Percentiles rank a stretch among this genome's conserved stretches.
phyloP scores from a whole-genome alignment of 2,329 filamentous ascomycete genomes.

The Neopestalotiopsis clavispora region DNA sequence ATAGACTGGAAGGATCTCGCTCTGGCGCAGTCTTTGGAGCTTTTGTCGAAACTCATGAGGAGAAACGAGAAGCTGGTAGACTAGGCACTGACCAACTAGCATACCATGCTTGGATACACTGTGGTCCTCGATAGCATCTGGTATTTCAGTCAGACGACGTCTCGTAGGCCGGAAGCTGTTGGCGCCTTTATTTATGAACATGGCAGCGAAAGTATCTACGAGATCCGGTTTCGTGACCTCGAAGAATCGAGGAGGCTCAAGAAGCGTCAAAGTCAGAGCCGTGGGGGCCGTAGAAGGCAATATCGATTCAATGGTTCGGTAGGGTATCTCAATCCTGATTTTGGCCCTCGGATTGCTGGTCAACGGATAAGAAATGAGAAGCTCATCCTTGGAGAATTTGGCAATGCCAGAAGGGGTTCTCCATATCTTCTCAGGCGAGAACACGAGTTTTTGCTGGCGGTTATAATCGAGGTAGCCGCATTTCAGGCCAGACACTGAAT shows the following conservation, averaged over 20 bases:
- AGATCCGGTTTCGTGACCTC: constrained; percentile 18
- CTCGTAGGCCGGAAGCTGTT: constrained; percentile 7
- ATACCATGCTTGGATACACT: constrained; percentile 31
- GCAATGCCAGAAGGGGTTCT: constrained; percentile 40
- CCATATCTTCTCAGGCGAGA: constrained; percentile 47
- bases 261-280: constrained; percentile 55
- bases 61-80: constrained; percentile 45
- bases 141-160: constrained; percentile 36
- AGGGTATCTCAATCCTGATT: constrained; percentile 52
- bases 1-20: constrained; percentile 30
- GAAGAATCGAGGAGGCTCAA: constrained; percentile 56
- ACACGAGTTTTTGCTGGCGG: constrained; percentile 39
- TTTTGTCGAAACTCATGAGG: constrained; percentile 33
- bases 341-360: constrained; percentile 18
- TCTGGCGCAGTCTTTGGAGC: constrained; percentile 32
- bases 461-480: constrained; percentile 56
- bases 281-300: constrained; percentile 41
- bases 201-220: background rate
- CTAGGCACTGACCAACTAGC: constrained; percentile 46
- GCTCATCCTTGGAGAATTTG: constrained; percentile 47
- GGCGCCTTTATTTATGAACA: background rate
- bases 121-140: constrained; percentile 22
- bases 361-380: constrained; percentile 44
- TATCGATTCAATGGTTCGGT: constrained; percentile 52
- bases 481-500: constrained; percentile 33